A percentile compares a stretch with the other conserved stretches of the same genome.
Conservation (phyloP, 805 yeast genomes). For the Nematodospora valgi region DNA sequence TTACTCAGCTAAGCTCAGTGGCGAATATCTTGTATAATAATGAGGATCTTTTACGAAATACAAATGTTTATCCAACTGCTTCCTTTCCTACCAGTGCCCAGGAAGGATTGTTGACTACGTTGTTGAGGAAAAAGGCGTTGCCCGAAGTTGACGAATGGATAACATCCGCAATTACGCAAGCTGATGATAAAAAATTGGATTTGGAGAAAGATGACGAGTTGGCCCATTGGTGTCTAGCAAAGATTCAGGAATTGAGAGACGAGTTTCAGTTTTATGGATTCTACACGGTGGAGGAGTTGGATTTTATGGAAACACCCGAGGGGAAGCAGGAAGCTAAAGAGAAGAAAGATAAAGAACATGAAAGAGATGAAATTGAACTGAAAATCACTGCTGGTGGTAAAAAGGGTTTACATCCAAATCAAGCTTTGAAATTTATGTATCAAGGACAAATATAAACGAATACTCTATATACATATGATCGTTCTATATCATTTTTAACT, state of each 20-base stretch:
- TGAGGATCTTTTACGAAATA: constrained; percentile 53
- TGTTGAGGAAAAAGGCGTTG: constrained; percentile 78
- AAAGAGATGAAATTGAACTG: constrained; percentile 22
- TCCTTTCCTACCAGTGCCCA: constrained; percentile 83
- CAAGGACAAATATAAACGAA: constrained; percentile 23
- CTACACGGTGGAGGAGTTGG: constrained; percentile 47
- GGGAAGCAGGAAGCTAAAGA: constrained; percentile 26
- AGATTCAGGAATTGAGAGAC: constrained; percentile 50
- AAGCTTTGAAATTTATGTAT: constrained; percentile 37
- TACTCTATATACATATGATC: background rate
- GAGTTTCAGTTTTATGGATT: constrained; percentile 63
- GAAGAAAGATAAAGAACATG: constrained; percentile 19
- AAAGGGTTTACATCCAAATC: constrained; percentile 29
- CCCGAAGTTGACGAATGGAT: constrained; percentile 94
- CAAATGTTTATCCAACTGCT: constrained; percentile 82
- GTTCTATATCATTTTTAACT: background rate
- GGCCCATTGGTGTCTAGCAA: constrained; percentile 62
- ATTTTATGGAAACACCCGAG: constrained; percentile 26
- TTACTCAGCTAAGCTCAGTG: constrained; percentile 81
- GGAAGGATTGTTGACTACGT: constrained; percentile 77
- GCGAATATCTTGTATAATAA: constrained; percentile 64
- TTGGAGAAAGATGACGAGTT: constrained; percentile 47
- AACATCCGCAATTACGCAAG: constrained; percentile 22
- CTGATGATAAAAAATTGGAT: constrained; percentile 11
- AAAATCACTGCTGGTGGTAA: constrained; percentile 25